Percentiles rank a stretch among this genome's conserved stretches.
These are phyloP conservation scores for Botrytis deweyae DNA, from an alignment of 2,329 filamentous ascomycete species.

Conservation along the genomic window DNA sequence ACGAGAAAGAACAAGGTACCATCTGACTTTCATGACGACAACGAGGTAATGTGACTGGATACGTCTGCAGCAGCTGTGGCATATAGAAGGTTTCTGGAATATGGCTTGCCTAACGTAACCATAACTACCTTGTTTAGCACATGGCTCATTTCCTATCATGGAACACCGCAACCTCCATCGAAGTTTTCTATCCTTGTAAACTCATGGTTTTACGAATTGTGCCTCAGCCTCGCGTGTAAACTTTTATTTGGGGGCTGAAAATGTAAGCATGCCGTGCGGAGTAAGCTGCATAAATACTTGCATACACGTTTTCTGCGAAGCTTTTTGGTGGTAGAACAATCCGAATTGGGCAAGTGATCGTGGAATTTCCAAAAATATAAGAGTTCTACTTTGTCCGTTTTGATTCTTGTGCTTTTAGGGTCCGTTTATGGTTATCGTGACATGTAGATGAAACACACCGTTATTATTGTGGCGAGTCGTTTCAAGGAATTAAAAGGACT, in stretches of 20 bases:
- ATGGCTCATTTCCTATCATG: conserved; percentile 12
- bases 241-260: conserved; percentile 17
- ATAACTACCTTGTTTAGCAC: conserved; percentile 12
- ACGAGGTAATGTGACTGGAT: conserved; percentile 18
- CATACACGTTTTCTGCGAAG: conserved; percentile 15
- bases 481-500: conserved; percentile 20
- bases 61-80: background rate
- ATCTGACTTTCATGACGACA: conserved; percentile 14
- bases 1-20: conserved; percentile 11
- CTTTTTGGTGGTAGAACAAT: background rate
- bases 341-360: conserved; percentile 12
- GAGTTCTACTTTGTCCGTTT: conserved; percentile 10
- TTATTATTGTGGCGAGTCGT: conserved; percentile 8
- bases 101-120: conserved; percentile 14
- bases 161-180: conserved; percentile 12
- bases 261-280: background rate
- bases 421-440: conserved; percentile 4
- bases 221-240: conserved; percentile 10
- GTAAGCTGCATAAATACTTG: conserved; percentile 19
- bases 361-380: conserved; percentile 22
- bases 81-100: conserved; percentile 21
- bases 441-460: conserved; percentile 21
- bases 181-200: conserved; percentile 1
- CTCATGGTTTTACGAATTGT: conserved; percentile 12
- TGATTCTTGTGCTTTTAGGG: background rate